Evolutionary conservation across 2,329 filamentous ascomycete species (phyloP), one percentile per base, ranked within the genome.

Genomic region (Ophiostoma quercus): DNA sequence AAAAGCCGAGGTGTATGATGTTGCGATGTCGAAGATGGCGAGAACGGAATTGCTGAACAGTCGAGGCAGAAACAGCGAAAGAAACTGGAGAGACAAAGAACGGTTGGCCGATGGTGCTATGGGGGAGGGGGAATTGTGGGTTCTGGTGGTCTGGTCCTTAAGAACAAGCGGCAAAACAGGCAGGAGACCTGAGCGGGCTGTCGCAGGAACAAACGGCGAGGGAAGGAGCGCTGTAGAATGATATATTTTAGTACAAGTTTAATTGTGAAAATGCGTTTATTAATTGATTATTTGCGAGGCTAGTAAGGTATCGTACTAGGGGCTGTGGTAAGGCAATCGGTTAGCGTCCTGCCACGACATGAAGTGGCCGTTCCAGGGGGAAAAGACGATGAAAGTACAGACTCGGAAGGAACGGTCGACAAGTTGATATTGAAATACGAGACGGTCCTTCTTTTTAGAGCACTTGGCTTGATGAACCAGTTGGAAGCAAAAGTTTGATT

Each of bases 11-110:
- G n/a, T 11, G n/a, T 65, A 9, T 8, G 47, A 22, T 19, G 47
- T 19, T 47, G 43, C 43, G 43, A 47, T 47, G 43, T 34, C 22
- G 60, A 63, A 11, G 51, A 9, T 57, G 51, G 51, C 11, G 51
- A 25, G 43, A 47, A 6, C 6, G 43, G 43, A 3, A 16, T 25
- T 5, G 51, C 16, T 2, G n/a, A 25, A 14, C 51, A 12, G 25
- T 62, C 57, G 25, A 62, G 57, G 22, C 57, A 32, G 25, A 62
- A 57, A 57, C 51, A 57, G 57, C 51, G 51, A 29, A 57, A 57
- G 25, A 8, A 63, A n/a, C 29, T 32, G 14, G 60, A 5, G 34
- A 39, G 19, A 41, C 19, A 43, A 41, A 66, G 63, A 16, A 34
- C 62, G 32, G 57, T 34, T 16, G 57, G 25, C 12, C 7, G 25